Evolutionary conservation across 768 basidiomycete species (phyloP).

Genomic region (Agaricus bisporus): DNA sequence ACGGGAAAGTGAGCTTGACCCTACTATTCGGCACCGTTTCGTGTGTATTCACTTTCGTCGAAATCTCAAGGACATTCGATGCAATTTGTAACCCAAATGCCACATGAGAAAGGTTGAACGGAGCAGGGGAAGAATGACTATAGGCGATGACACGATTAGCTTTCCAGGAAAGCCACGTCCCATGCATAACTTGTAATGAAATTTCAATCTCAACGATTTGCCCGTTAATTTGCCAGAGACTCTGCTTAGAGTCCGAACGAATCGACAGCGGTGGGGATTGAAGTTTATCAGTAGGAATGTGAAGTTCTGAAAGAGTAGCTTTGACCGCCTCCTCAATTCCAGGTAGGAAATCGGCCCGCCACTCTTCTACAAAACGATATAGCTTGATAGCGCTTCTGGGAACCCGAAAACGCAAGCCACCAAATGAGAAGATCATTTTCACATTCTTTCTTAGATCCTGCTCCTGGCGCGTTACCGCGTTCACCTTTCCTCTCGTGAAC

Average conservation of each 20-base stretch:
- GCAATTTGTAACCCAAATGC: constrained; percentile 61
- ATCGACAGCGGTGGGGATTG: constrained; percentile 24
- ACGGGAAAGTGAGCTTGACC: constrained; percentile 61
- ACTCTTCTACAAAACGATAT: constrained; percentile 76
- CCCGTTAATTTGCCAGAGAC: constrained; percentile 45
- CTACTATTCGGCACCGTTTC: constrained; percentile 36
- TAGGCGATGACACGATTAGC: constrained; percentile 44
- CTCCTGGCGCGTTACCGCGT: constrained; percentile 43
- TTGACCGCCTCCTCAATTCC: constrained; percentile 64
- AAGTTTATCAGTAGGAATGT: constrained; percentile 31
- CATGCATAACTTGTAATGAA: constrained; percentile 79
- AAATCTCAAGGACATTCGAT: constrained; percentile 57
- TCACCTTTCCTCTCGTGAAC: constrained; percentile 40
- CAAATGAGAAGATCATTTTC: constrained; percentile 39
- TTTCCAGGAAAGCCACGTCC: constrained; percentile 82
- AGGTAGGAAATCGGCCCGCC: constrained; percentile 76
- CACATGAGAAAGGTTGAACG: constrained; percentile 24
- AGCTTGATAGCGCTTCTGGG: constrained; percentile 78
- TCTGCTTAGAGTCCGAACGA: constrained; percentile 17
- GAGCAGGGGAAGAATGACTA: constrained; percentile 30
- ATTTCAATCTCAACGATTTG: constrained; percentile 46
- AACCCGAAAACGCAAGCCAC: constrained; percentile 48
- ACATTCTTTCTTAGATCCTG: constrained; percentile 27
- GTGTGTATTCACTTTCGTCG: constrained; percentile 34
- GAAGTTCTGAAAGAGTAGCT: constrained; percentile 59